Evolutionary conservation across 2,329 filamentous ascomycete species (phyloP), one percentile per base, ranked within the genome.

Genomic region (Tolypocladium sp.): DNA sequence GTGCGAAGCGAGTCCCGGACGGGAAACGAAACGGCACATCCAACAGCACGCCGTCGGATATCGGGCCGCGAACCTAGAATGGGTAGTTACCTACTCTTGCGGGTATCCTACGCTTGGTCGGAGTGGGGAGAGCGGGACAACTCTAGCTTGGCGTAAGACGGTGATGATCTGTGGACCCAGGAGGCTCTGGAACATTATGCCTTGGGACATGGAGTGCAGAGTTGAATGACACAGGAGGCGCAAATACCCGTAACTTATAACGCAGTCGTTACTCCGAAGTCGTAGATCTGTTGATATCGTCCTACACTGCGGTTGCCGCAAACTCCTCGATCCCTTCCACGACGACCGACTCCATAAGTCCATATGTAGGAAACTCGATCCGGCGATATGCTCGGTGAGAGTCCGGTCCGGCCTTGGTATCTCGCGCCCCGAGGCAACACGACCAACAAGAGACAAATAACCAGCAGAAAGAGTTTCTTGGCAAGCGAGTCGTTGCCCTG

Each of bases 331-430:
- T 22, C 5, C 22, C 42, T 46, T 27, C 22, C 12, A 27, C 22
- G 13, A 27, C 4, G 4, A 13, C 20, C 0, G 9, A 25, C n/a
- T 10, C 4, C n/a, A 13, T 3, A 2, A 4, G n/a, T 22, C 4
- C n/a, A 13, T 12, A 1, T n/a, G 4, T 15, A 15, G 22, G 5
- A 27, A 2, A 46, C 12, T 27, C 22, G 22, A 46, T 27, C 15
- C 44, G 5, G 25, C 15, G 9, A 30, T 49, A 6, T 27, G 25
- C 49, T 51, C 46, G 49, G 49, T 6, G 10, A 33, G 6, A 25
- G 49, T 15, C 49, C 17, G 27, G 17, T n/a, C 6, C 27, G 49
- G 15, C 27, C 27, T 5, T 10, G 27, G 15, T 10, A 25, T 5
- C 22, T 33, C 27, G 25, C 30, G 33, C 6, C n/a, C 46, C 46